Percentiles rank a stretch among this genome's conserved stretches.
Evolutionary conservation across 306 rosid species (phyloP).

Genomic region (Quillaja saponaria): DNA sequence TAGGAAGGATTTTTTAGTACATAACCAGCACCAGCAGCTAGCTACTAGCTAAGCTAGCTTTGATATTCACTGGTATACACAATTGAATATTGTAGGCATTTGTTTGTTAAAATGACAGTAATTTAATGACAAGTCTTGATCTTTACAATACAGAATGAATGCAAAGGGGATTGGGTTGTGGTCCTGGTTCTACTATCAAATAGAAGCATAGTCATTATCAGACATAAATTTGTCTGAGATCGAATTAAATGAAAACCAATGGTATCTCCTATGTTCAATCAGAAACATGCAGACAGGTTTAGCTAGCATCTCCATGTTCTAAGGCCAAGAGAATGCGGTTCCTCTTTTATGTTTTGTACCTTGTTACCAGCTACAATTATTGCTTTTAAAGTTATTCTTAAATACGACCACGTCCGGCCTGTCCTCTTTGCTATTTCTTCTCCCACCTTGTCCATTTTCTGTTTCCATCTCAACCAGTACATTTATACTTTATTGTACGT

Average conservation of each 20-base stretch:
- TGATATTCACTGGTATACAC: background rate
- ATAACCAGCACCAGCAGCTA: background rate
- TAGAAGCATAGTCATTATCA: constrained; percentile 37
- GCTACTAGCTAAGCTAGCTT: no score
- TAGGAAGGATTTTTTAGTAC: no score
- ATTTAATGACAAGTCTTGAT: no score
- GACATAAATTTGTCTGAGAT: constrained; percentile 34
- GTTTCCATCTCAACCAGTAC: no score
- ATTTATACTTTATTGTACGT: no score
- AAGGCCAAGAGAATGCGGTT: constrained; percentile 16
- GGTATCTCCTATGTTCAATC: no score
- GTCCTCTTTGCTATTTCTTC: constrained; percentile 6
- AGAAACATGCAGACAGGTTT: background rate
- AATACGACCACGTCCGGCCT: constrained; percentile 26
- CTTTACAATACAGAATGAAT: background rate
- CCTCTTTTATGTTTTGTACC: no score
- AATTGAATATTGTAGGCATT: background rate
- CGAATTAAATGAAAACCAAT: constrained; percentile 34
- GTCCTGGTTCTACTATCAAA: constrained; percentile 33
- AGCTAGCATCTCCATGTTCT: constrained; percentile 36
- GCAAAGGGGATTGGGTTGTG: constrained; percentile 26
- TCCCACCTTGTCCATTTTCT: background rate
- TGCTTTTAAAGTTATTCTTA: background rate
- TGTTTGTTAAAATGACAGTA: background rate
- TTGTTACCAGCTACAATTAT: background rate